Percentiles rank a stretch among this genome's conserved stretches.
phyloP scores from a whole-genome alignment of 176 grass and related monocot genomes.

The Tillandsia fasciculata region DNA sequence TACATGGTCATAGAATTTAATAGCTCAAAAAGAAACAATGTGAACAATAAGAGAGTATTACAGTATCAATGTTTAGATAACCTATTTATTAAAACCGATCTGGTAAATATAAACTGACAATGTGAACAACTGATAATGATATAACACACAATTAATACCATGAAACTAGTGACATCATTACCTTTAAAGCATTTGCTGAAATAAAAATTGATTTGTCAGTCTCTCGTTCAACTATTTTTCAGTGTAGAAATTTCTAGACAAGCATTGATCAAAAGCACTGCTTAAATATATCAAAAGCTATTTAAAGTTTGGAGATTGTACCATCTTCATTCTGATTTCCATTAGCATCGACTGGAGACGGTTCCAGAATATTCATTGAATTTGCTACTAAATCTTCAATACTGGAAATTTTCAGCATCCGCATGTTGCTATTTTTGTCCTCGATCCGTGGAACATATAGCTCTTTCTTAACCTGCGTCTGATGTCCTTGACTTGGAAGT shows the following conservation, averaged over 20 bases:
- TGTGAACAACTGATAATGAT: not conserved
- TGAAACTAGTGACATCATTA: not conserved
- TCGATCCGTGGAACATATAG: slow-evolving; percentile 89
- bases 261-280: too few relatives aligned
- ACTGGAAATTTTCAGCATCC: slow-evolving; percentile 75
- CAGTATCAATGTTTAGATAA: too few relatives aligned
- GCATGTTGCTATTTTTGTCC: slow-evolving; percentile 92
- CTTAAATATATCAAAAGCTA: not conserved
- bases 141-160: not conserved
- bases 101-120: too few relatives aligned
- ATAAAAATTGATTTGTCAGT: too few relatives aligned
- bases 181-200: too few relatives aligned
- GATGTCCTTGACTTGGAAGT: slow-evolving; percentile 38
- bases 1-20: too few relatives aligned
- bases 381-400: slow-evolving; percentile 72
- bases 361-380: slow-evolving; percentile 97
- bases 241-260: too few relatives aligned
- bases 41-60: too few relatives aligned
- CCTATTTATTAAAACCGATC: too few relatives aligned
- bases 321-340: slow-evolving; percentile 61
- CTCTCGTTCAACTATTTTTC: too few relatives aligned
- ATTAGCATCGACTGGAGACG: slow-evolving; percentile 48
- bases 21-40: too few relatives aligned
- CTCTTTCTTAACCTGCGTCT: slow-evolving; percentile 36
- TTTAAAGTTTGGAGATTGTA: slow-evolving; percentile 19